Base-by-base conservation (phyloP, 2,329 filamentous ascomycete genomes). In the Sarocladiaceae sp. region DNA sequence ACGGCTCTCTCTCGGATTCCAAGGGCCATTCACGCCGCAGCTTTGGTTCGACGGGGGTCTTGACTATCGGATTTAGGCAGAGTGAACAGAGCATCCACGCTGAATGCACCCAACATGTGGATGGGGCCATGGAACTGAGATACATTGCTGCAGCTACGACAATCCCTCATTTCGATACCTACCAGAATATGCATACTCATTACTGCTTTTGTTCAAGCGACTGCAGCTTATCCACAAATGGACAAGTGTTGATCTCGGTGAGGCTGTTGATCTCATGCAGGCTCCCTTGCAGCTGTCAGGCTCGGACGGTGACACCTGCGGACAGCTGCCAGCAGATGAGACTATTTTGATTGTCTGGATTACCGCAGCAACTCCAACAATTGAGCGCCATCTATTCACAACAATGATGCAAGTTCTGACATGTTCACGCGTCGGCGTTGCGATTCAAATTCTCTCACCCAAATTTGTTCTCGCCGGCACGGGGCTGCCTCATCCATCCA, bases 11-110 rank as follows among this genome's bases (percentile, higher is more conserved):
- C 60, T 58, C 58, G 56, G 53, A 27, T 68, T 69, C 46, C 59
- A 59, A 3, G 67, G 66, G 2, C 68, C 68, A 0, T 68, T 71
- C 20, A 71, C 67, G 1, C 66, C 68, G 11, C 64, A 70, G 43
- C 58, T 71, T 18, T 67, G 67, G 42, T 69, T 68, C 35, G 68
- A 72, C 47, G 63, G 68, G 15, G 66, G 68, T 2, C 56, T 70
- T 32, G 68, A 72, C 45, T 68, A 66, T 45, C 56, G 60, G 37
- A 69, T 64, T 61, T 58, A 48, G 26, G 39, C 31, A 12, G 16
- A 26, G 11, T 48, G 23, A 50, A 11, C 6, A 3, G 44, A 43
- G 11, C 6, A 24, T 18, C 9, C 6, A 11, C n/a, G 11, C 9
- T 13, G 19, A 29, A 29, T 7, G 13, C 26, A 13, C 7, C 13